Conservation (phyloP, 2,329 filamentous ascomycete genomes). For the Aspergillus flavus region DNA sequence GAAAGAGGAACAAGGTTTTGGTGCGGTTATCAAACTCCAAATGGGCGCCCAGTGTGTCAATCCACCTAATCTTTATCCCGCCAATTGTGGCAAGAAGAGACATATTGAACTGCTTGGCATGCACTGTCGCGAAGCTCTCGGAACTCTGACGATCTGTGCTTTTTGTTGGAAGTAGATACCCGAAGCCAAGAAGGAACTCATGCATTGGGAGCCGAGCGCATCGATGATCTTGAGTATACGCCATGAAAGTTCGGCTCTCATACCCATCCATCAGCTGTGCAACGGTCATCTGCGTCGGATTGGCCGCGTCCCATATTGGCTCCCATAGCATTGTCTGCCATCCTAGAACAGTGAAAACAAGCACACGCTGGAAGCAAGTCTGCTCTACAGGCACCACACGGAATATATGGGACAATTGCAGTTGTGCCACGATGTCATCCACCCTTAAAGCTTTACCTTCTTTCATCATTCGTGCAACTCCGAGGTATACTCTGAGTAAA, state of each 20-base stretch:
- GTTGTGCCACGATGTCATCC: not conserved
- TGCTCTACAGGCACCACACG: not conserved
- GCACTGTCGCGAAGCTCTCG: constrained; percentile 4
- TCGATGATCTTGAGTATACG: not conserved
- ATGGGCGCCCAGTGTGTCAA: constrained; percentile 11
- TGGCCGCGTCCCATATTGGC: not conserved
- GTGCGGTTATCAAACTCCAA: constrained; percentile 11
- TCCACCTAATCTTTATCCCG: constrained; percentile 10
- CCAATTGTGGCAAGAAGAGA: constrained; percentile 4
- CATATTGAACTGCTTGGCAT: constrained; percentile 10
- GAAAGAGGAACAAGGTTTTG: constrained; percentile 11
- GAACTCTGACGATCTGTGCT: constrained; percentile 7
- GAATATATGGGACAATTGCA: not conserved
- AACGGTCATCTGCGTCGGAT: not conserved
- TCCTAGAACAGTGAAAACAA: constrained; percentile 8
- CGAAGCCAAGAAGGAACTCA: constrained; percentile 16
- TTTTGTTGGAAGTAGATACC: constrained; percentile 11
- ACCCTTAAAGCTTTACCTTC: not conserved
- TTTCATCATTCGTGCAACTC: not conserved
- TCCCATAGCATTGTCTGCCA: constrained; percentile 14
- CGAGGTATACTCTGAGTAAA: not conserved
- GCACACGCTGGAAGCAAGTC: not conserved
- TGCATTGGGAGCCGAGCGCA: constrained; percentile 8
- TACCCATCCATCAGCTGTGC: not conserved
- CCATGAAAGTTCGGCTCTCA: constrained; percentile 4